A percentile compares a stretch with the other conserved stretches of the same genome.
phyloP scores from a whole-genome alignment of 2,329 filamentous ascomycete genomes.

The Alternaria sp. region DNA sequence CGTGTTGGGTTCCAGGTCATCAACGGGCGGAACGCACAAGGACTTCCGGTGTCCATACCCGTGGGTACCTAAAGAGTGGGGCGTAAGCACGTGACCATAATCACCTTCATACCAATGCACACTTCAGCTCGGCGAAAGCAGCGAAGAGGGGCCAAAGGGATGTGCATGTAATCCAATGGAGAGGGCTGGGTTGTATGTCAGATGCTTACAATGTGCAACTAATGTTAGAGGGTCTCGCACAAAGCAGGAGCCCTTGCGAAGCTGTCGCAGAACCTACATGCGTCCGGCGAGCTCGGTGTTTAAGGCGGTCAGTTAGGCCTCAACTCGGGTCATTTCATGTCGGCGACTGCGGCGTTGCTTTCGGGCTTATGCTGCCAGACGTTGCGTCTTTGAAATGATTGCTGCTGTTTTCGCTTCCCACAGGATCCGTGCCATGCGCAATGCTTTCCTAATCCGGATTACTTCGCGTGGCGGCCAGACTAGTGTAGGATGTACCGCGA shows the following conservation, averaged over 20 bases:
- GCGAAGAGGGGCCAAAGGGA: neutral
- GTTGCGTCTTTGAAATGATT: neutral
- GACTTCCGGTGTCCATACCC: neutral
- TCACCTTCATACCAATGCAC: neutral
- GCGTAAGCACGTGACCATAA: neutral
- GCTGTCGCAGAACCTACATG: neutral
- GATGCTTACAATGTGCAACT: neutral
- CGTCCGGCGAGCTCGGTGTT: neutral
- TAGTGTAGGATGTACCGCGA: conserved; percentile 9
- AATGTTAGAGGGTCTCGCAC: neutral
- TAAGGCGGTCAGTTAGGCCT: neutral
- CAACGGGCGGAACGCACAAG: neutral
- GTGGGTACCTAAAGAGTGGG: neutral
- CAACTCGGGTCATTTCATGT: neutral
- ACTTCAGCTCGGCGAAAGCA: neutral
- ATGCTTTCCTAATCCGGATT: conserved; percentile 16
- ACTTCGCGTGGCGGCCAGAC: conserved; percentile 1
- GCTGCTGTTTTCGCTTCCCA: conserved; percentile 1
- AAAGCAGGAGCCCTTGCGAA: neutral
- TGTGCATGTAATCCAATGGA: neutral
- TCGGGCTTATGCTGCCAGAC: neutral
- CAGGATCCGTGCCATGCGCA: conserved; percentile 10
- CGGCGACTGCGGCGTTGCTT: conserved; percentile 1
- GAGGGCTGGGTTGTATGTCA: neutral
- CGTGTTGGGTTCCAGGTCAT: neutral